Conservation (phyloP, 352 stramenopile genomes). For the Globisporangium irregulare region DNA sequence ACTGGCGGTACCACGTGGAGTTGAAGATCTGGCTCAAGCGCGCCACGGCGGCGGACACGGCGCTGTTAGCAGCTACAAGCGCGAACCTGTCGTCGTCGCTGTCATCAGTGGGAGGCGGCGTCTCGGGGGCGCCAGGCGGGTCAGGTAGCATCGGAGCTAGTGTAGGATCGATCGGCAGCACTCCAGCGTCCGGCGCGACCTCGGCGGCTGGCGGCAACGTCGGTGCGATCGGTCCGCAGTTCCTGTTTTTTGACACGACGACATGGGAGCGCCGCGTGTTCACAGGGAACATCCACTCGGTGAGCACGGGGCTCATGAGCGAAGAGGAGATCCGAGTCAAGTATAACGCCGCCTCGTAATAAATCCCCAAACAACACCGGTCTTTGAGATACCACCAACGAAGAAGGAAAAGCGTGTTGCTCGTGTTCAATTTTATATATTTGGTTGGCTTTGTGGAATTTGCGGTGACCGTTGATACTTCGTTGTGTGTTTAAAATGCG, state of each 20-base stretch:
- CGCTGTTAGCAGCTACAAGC: slow-evolving; percentile 35
- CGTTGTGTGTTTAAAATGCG: slow-evolving; percentile 15
- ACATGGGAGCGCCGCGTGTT: slow-evolving; percentile 94
- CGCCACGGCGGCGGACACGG: slow-evolving; percentile 54
- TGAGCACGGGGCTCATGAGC: slow-evolving; percentile 87
- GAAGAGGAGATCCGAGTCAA: slow-evolving; percentile 96
- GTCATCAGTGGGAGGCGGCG: slow-evolving; percentile 20
- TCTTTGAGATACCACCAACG: slow-evolving; percentile 32
- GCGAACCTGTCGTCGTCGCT: slow-evolving; percentile 27
- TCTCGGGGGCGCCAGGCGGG: slow-evolving; percentile 6
- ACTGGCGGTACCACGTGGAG: slow-evolving; percentile 97
- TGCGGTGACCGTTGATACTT: background rate
- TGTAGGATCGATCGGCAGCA: slow-evolving; percentile 71
- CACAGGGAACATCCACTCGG: slow-evolving; percentile 85
- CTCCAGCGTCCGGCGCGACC: slow-evolving; percentile 22
- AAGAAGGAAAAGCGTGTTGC: slow-evolving; percentile 5
- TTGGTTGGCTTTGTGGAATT: slow-evolving; percentile 8
- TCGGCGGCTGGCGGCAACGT: slow-evolving; percentile 10
- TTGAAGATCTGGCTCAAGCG: slow-evolving; percentile 97
- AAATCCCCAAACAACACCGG: slow-evolving; percentile 28
- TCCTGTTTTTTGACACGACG: slow-evolving; percentile 95
- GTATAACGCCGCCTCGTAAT: slow-evolving; percentile 84
- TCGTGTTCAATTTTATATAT: slow-evolving; percentile 13
- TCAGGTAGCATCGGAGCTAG: slow-evolving; percentile 35
- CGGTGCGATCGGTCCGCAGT: slow-evolving; percentile 70